Percentiles rank a stretch among this genome's conserved stretches.
These are phyloP conservation scores for Neurospora sp. DNA, from an alignment of 495 filamentous ascomycete genomes.

Conservation along the genomic window DNA sequence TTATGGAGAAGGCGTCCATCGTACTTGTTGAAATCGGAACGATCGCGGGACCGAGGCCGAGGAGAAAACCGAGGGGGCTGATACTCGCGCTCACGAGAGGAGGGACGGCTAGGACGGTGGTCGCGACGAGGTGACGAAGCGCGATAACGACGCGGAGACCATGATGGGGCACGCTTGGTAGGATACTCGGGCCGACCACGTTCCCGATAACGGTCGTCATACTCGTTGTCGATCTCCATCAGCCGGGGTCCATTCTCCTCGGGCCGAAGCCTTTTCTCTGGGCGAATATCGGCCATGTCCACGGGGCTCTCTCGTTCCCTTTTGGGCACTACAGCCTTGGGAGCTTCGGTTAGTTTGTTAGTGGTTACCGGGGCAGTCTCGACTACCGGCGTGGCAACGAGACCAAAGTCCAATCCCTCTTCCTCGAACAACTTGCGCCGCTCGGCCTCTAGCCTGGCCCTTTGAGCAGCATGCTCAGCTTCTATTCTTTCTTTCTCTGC, in stretches of 20 bases:
- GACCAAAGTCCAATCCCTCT: slow-evolving; percentile 15
- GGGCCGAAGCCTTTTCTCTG: not conserved
- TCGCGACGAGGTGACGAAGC: slow-evolving; percentile 6
- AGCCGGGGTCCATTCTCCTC: not conserved
- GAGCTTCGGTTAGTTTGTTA: not conserved
- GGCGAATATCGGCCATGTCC: not conserved
- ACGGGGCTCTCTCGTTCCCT: not conserved
- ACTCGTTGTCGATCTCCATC: not conserved
- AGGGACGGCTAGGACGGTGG: slow-evolving; percentile 6
- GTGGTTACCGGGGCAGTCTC: slow-evolving; percentile 1
- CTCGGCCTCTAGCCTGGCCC: slow-evolving; percentile 26
- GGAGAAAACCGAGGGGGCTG: slow-evolving; percentile 6
- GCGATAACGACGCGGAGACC: slow-evolving; percentile 8
- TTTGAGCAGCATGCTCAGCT: slow-evolving; percentile 29
- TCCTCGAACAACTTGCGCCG: slow-evolving; percentile 20
- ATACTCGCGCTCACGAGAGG: slow-evolving; percentile 12
- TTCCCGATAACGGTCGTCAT: not conserved
- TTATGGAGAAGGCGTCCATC: slow-evolving; percentile 10
- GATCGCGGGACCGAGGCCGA: not conserved
- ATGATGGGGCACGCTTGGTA: slow-evolving; percentile 1
- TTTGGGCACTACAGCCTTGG: not conserved
- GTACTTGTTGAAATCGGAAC: slow-evolving; percentile 10
- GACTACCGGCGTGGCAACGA: slow-evolving; percentile 3
- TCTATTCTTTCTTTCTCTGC: slow-evolving; percentile 26
- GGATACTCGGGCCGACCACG: not conserved